phyloP scores from a whole-genome alignment of 2,329 filamentous ascomycete genomes.

The Monilinia vaccinii-corymbosi region DNA sequence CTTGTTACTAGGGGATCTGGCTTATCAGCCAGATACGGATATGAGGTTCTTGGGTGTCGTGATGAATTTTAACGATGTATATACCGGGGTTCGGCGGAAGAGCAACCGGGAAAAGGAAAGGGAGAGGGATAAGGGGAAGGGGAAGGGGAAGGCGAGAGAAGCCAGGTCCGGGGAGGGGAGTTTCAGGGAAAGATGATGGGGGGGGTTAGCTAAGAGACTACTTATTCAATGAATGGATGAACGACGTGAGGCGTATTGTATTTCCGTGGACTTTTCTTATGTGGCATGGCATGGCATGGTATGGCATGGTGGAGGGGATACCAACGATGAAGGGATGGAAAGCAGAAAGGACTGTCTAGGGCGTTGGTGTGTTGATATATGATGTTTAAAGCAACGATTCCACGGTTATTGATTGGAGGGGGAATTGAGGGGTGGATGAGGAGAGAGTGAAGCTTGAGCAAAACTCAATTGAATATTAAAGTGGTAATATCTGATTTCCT shows the following conservation, averaged over 20 bases:
- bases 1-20: constrained; percentile 77
- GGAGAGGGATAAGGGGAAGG: neutral
- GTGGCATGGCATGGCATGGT: neutral
- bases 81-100: constrained; percentile 53
- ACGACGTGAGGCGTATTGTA: neutral
- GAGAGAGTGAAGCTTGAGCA: no score
- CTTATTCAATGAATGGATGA: neutral
- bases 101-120: neutral
- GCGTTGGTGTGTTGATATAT: neutral
- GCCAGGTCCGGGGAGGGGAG: neutral
- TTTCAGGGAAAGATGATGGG: neutral
- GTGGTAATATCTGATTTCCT: no score
- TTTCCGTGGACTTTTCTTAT: neutral
- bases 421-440: no score
- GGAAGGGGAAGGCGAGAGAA: neutral
- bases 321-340: neutral
- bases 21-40: constrained; percentile 88
- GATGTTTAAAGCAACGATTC: neutral
- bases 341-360: neutral
- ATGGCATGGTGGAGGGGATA: neutral
- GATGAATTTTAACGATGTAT: constrained; percentile 99
- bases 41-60: constrained; percentile 92
- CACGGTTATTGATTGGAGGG: neutral
- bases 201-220: neutral
- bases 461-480: no score